phyloP scores from a whole-genome alignment of 1,139 yeast genomes.

The Geotrichum australiense region DNA sequence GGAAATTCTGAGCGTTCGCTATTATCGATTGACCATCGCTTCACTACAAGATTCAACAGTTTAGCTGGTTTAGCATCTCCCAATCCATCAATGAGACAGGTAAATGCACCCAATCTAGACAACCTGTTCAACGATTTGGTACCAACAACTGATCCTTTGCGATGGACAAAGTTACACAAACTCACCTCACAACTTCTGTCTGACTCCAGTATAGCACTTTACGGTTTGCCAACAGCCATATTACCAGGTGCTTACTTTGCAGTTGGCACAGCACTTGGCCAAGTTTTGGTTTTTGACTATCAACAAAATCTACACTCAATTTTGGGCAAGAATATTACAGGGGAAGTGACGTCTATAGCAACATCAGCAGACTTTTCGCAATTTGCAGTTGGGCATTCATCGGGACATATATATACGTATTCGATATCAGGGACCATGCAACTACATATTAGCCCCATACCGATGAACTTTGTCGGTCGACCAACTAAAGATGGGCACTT shows the following conservation, averaged over 20 bases:
- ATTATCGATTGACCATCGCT: conserved; percentile 27
- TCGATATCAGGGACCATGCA: conserved; percentile 19
- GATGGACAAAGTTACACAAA: conserved; percentile 42
- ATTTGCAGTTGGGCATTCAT: conserved; percentile 42
- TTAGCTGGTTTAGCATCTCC: conserved; percentile 18
- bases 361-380: conserved; percentile 47
- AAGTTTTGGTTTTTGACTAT: conserved; percentile 55
- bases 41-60: conserved; percentile 28
- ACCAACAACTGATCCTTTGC: conserved; percentile 27
- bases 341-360: conserved; percentile 43
- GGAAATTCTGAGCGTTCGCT: conserved; percentile 17
- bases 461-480: conserved; percentile 20
- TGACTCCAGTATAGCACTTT: conserved; percentile 33
- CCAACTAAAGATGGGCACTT: conserved; percentile 48
- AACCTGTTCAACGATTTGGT: conserved; percentile 16
- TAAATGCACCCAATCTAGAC: conserved; percentile 17
- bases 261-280: conserved; percentile 58
- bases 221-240: conserved; percentile 48
- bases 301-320: conserved; percentile 44
- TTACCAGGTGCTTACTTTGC: conserved; percentile 48
- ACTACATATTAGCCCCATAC: conserved; percentile 34
- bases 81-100: not conserved
- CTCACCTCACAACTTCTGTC: conserved; percentile 36
- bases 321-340: conserved; percentile 35
- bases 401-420: conserved; percentile 41